A percentile compares a stretch with the other conserved stretches of the same genome.
These are phyloP conservation scores for Auricularia heimuer DNA, from an alignment of 768 basidiomycete genomes.

Conservation along the genomic window DNA sequence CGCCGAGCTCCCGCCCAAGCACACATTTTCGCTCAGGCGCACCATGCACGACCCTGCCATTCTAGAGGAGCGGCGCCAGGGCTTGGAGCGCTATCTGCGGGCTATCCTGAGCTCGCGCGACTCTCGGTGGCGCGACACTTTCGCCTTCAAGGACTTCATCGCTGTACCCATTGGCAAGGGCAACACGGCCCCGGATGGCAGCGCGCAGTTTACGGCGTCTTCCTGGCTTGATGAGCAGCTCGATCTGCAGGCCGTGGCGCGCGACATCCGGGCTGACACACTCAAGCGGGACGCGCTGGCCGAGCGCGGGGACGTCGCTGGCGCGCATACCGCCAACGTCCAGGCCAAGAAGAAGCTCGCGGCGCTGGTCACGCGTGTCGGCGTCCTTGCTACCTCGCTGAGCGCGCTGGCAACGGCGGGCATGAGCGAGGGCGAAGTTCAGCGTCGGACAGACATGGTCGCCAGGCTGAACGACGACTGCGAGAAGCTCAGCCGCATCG, in stretches of 20 bases:
- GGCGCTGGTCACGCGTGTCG: conserved; percentile 63
- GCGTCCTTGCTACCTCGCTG: conserved; percentile 59
- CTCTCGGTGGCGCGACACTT: conserved; percentile 68
- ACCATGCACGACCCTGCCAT: conserved; percentile 46
- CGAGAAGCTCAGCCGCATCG: conserved; percentile 78
- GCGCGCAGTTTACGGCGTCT: conserved; percentile 53
- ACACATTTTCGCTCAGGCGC: conserved; percentile 57
- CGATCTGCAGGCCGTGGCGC: conserved; percentile 63
- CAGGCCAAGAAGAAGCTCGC: conserved; percentile 81
- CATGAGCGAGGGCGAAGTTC: conserved; percentile 86
- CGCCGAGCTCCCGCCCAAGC: conserved; percentile 74
- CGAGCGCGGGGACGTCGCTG: conserved; percentile 59
- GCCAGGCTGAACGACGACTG: conserved; percentile 83
- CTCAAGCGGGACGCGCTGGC: conserved; percentile 81
- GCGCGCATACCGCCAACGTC: conserved; percentile 70
- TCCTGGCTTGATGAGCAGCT: conserved; percentile 88
- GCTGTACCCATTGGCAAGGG: conserved; percentile 58
- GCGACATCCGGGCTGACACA: conserved; percentile 77
- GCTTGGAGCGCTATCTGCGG: conserved; percentile 78
- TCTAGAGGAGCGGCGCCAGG: conserved; percentile 65
- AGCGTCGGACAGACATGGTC: conserved; percentile 82
- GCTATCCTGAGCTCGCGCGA: conserved; percentile 78
- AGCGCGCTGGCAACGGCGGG: conserved; percentile 54
- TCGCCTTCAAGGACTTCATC: conserved; percentile 79
- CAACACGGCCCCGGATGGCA: conserved; percentile 7